phyloP scores from a whole-genome alignment of 2,329 filamentous ascomycete species.

The Fusarium avenaceum region DNA sequence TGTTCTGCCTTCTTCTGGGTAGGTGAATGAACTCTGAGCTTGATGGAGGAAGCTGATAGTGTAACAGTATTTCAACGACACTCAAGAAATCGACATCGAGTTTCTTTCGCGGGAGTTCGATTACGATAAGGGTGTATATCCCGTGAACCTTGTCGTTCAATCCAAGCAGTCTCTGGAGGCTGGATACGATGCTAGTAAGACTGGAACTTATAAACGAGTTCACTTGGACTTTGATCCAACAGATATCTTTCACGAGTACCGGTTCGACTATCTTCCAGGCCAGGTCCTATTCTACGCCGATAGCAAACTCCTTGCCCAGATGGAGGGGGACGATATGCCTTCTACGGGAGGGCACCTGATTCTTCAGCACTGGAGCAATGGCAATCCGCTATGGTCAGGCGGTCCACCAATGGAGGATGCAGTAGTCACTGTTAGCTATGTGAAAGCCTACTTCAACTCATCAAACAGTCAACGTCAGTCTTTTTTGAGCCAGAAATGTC shows the following conservation, averaged over 20 bases:
- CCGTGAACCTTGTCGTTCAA: conserved; percentile 82
- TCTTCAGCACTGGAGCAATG: conserved; percentile 84
- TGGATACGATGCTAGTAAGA: conserved; percentile 73
- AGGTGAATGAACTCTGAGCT: conserved; percentile 41
- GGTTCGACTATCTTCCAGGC: conserved; percentile 78
- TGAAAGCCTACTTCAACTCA: conserved; percentile 86
- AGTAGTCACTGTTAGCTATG: conserved; percentile 73
- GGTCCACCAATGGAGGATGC: conserved; percentile 76
- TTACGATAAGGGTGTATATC: conserved; percentile 62
- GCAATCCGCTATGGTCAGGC: conserved; percentile 77
- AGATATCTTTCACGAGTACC: conserved; percentile 79
- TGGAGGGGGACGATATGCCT: conserved; percentile 71
- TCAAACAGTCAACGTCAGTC: conserved; percentile 55
- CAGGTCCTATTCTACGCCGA: conserved; percentile 79
- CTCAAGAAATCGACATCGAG: conserved; percentile 85
- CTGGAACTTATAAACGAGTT: conserved; percentile 68
- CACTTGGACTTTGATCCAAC: conserved; percentile 77
- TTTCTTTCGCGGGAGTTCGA: conserved; percentile 78
- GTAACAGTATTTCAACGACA: conserved; percentile 79
- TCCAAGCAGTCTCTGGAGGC: conserved; percentile 69
- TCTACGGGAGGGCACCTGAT: conserved; percentile 73
- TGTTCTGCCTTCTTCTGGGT: conserved; percentile 87
- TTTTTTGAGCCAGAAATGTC: conserved; percentile 28
- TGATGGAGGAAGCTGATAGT: conserved; percentile 2
- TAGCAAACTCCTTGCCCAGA: conserved; percentile 66